Evolutionary conservation across 352 stramenopile genomes (phyloP).

Genomic region (Phytopythium kandeliae): DNA sequence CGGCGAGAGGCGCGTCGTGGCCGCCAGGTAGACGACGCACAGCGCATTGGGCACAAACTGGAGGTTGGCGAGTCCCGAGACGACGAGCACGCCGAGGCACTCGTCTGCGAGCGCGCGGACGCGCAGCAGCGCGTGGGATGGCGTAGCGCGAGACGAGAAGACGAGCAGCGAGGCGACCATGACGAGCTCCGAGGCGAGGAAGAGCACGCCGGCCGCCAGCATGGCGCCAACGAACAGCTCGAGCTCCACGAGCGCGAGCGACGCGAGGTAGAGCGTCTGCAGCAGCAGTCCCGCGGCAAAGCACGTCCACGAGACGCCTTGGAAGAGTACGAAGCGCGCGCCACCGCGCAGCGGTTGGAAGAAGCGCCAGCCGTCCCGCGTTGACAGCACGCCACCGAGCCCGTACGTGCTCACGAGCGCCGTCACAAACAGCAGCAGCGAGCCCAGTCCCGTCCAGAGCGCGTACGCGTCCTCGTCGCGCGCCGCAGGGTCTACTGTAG

Average conservation of each 20-base stretch:
- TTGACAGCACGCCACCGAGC: conserved; percentile 61
- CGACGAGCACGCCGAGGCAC: conserved; percentile 40
- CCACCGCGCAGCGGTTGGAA: conserved; percentile 82
- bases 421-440: conserved; percentile 64
- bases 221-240: conserved; percentile 77
- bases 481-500: no score
- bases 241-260: conserved; percentile 69
- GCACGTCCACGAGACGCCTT: conserved; percentile 75
- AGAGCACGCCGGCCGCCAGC: conserved; percentile 50
- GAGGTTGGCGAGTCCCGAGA: conserved; percentile 52
- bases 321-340: conserved; percentile 63
- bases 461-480: conserved; percentile 21
- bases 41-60: conserved; percentile 54
- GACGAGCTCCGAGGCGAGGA: conserved; percentile 60
- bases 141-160: conserved; percentile 16
- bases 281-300: conserved; percentile 65
- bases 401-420: conserved; percentile 82
- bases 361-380: conserved; percentile 77
- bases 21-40: conserved; percentile 45
- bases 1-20: conserved; percentile 34
- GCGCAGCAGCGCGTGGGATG: conserved; percentile 9
- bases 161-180: conserved; percentile 84
- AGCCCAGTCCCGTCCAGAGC: conserved; percentile 50
- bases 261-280: conserved; percentile 72
- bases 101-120: conserved; percentile 48